Evolutionary conservation across 805 yeast species (phyloP).

Genomic region (Hanseniaspora singularis): DNA sequence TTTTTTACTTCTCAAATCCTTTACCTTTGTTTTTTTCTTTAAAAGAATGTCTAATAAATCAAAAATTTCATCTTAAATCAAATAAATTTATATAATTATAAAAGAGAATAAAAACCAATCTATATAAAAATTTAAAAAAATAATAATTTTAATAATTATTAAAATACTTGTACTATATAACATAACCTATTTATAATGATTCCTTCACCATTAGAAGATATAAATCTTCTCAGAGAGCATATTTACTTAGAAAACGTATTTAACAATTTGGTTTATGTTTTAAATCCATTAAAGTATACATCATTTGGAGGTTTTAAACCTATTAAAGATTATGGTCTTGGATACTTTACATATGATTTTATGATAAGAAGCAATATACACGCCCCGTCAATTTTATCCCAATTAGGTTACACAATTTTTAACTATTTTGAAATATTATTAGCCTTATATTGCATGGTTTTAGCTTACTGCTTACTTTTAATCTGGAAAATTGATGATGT

Average conservation of each 20-base stretch:
- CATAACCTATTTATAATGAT: too few relatives aligned
- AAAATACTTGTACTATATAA: too few relatives aligned
- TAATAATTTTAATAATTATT: too few relatives aligned
- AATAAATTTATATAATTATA: too few relatives aligned
- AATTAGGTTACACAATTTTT: conserved; percentile 22
- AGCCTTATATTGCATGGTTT: conserved; percentile 18
- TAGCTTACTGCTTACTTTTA: neutral
- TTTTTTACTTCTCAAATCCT: too few relatives aligned
- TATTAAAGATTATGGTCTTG: conserved; percentile 25
- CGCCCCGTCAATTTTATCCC: conserved; percentile 18
- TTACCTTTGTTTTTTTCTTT: too few relatives aligned
- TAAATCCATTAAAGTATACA: conserved; percentile 24
- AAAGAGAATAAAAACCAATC: too few relatives aligned
- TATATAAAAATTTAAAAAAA: too few relatives aligned
- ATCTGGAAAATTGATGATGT: neutral
- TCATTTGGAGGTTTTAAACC: conserved; percentile 27
- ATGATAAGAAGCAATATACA: conserved; percentile 21
- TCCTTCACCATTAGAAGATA: conserved; percentile 29
- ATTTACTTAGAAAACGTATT: conserved; percentile 25
- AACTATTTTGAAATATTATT: conserved; percentile 22
- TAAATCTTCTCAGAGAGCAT: conserved; percentile 30
- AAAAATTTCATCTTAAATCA: too few relatives aligned
- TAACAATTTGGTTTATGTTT: conserved; percentile 23
- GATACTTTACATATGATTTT: conserved; percentile 27
- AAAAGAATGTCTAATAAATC: too few relatives aligned